Evolutionary conservation across 352 stramenopile species (phyloP), one percentile per base, ranked within the genome.

Genomic region (Pythium chondricola): DNA sequence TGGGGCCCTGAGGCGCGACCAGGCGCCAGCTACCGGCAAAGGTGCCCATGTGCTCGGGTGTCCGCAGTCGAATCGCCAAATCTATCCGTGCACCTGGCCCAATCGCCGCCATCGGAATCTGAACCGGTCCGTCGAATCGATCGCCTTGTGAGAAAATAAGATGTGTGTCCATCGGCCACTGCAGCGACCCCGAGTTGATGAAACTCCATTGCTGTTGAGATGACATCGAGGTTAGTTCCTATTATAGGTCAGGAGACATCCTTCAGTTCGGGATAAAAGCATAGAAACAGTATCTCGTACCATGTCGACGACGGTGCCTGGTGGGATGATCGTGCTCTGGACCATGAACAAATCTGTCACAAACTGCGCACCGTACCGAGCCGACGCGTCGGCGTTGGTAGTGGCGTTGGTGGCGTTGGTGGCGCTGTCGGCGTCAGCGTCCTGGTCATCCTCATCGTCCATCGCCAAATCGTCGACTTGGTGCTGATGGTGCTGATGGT

Each of bases 11-110:
- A 6, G 78, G 58, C 29, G 69, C 74, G 42, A 76, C 69, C 37
- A 93, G 64, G 31, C 79, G 73, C 82, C 82, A 93, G 48, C 72
- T 89, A 7, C 77, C 80, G 33, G 80, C 77, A 30, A 85, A 86
- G 11, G 75, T 75, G 2, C 80, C 79, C 7, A 54, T 61, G n/a
- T 70, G 56, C 3, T 52, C 42, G 25, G 82, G 82, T 62, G 86
- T 85, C 35, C 62, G 68, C 33, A 89, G 51, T 13, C 59, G 30
- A 14, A 77, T 61, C 29, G 79, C 65, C 26, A 91, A 51, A 22
- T 93, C 73, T 79, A 90, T 80, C 44, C 71, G 65, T 38, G 71
- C 63, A 2, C 71, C 73, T 4, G 55, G 48, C 8, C 63, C 51
- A 8, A 58, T 52, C 16, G 66, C 61, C 2, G 44, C 41, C n/a